Evolutionary conservation across 352 stramenopile genomes (phyloP), one percentile per base, ranked within the genome.

Genomic region (Phytophthora cryptogea): DNA sequence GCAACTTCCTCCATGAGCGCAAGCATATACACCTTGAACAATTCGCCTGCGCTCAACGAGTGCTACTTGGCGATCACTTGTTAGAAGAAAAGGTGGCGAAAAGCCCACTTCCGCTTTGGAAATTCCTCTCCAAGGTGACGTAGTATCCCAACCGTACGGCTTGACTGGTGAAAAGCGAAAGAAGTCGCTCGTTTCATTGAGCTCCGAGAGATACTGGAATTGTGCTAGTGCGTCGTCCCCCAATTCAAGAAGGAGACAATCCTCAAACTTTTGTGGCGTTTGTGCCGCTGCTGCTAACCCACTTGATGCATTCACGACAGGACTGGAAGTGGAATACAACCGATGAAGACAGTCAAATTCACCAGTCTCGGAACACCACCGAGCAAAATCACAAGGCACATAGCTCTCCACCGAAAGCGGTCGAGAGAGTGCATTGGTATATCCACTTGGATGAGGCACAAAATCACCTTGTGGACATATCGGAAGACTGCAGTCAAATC

Each of bases 401-500:
- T 96, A 98, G 39, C 64, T 86, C 26, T 82, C 70, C 37, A 88
- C 86, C 0, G 55, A 51, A 41, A 94, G 78, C 10, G 89, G 83
- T 40, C 87, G 66, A 50, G 73, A 76, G 0, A 94, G 56, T 27
- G 74, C 74, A 30, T 88, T 86, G 6, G 59, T 20, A 59, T 89
- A 84, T 8, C 70, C 68, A 59, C 83, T 93, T 32, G 88, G 77
- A 43, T 94, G 81, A 1, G 92, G 68, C 2, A 94, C 74, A 57
- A 99, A 98, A 66, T 89, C 88, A n/a, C 96, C 96, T 63, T 99
- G 96, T 1, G 85, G 57, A 55, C 94, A 98, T 2, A 98, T 76
- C 11, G 95, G 94, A 32, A 96, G 57, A 16, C 66, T 83, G 59
- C 97, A 99, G 72, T 99, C 95, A 54, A 92, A 82, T 27, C 95